A percentile compares a stretch with the other conserved stretches of the same genome.
Evolutionary conservation across 23 red algal genomes (phyloP).

Genomic region (Gracilaria gracilis): DNA sequence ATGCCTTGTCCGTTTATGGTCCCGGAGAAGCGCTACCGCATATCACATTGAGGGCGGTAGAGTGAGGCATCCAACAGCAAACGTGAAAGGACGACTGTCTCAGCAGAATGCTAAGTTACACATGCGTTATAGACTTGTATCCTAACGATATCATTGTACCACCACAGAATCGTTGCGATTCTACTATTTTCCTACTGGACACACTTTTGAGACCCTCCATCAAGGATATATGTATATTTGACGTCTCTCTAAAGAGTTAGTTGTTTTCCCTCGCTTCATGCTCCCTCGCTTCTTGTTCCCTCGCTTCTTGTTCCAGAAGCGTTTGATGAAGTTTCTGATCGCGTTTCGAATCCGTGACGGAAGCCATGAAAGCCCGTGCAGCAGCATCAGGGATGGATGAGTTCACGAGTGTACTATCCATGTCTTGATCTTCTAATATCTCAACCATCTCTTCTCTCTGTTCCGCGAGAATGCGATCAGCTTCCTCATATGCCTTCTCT

Average conservation of each 20-base stretch:
- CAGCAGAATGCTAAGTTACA: not conserved
- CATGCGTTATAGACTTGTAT: not conserved
- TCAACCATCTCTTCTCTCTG: conserved; percentile 2
- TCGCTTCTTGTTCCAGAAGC: conserved; percentile 19
- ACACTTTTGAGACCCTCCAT: not conserved
- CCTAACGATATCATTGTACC: not conserved
- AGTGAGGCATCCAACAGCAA: not conserved
- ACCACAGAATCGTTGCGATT: not conserved
- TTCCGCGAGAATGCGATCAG: conserved; percentile 17
- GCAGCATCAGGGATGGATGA: not conserved
- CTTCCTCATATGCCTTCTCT: conserved; percentile 46
- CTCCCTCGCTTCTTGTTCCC: no score
- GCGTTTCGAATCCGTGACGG: conserved; percentile 38
- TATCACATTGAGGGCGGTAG: not conserved
- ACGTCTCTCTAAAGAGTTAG: not conserved
- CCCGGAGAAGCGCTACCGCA: conserved; percentile 19
- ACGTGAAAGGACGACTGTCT: not conserved
- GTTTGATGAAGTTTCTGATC: conserved; percentile 49
- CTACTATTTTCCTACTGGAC: not conserved
- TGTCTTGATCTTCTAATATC: conserved; percentile 7
- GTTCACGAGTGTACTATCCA: conserved; percentile 33
- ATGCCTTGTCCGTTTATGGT: not conserved
- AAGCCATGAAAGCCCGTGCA: conserved; percentile 42
- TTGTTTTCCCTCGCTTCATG: conserved; percentile 11
- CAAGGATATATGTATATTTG: not conserved